Conservation (phyloP, 2,329 filamentous ascomycete genomes). For the Hymenoscyphus albidus region DNA sequence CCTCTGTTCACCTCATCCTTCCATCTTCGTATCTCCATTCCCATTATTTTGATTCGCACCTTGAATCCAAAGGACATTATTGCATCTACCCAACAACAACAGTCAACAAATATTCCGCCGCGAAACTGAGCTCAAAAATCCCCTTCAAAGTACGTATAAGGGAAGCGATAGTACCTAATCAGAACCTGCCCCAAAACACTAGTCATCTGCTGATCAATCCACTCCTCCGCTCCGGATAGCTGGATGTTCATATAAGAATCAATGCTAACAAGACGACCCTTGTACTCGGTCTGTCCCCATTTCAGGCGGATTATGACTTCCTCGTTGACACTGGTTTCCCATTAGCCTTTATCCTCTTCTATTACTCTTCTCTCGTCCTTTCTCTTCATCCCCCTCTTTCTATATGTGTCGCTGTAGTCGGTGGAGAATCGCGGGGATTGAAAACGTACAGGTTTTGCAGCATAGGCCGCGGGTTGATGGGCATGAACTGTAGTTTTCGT, state of each 20-base stretch:
- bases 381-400: not conserved
- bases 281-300: slow-evolving; percentile 98
- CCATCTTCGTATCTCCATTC: slow-evolving; percentile 56
- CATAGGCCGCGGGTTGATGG: slow-evolving; percentile 94
- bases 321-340: slow-evolving; percentile 68
- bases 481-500: slow-evolving; percentile 63
- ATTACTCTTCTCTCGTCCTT: not conserved
- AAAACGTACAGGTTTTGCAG: slow-evolving; percentile 78
- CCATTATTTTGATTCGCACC: slow-evolving; percentile 48
- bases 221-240: slow-evolving; percentile 86
- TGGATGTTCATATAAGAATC: slow-evolving; percentile 99
- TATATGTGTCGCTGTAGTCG: not conserved
- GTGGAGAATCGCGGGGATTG: slow-evolving; percentile 6
- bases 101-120: slow-evolving; percentile 11
- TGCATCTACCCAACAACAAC: slow-evolving; percentile 57
- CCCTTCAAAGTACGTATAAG: not conserved
- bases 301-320: slow-evolving; percentile 89
- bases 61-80: slow-evolving; percentile 94
- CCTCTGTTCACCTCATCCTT: slow-evolving; percentile 36
- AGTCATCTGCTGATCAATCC: slow-evolving; percentile 79
- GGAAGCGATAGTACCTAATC: slow-evolving; percentile 61
- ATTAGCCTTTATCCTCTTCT: slow-evolving; percentile 15
- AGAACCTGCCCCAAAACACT: slow-evolving; percentile 85
- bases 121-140: not conserved
- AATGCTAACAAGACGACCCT: slow-evolving; percentile 84